phyloP scores from a whole-genome alignment of 176 grass and related monocot species.

The Rhynchospora pubera region DNA sequence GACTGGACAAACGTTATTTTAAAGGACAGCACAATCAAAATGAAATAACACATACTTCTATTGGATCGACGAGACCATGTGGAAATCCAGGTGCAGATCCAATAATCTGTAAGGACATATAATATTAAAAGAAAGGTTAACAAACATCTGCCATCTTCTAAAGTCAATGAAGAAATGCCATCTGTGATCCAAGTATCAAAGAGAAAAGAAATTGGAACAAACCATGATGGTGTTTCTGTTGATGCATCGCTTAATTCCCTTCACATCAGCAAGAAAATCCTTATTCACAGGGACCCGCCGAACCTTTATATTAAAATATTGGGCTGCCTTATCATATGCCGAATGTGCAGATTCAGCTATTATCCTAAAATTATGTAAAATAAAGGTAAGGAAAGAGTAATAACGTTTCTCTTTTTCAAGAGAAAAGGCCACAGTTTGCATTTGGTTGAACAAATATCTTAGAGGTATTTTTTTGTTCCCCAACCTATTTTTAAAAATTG shows the following conservation, averaged over 20 bases:
- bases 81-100: constrained; percentile 97
- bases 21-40: not conserved
- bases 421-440: not conserved
- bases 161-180: not conserved
- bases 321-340: constrained; percentile 72
- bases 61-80: constrained; percentile 86
- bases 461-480: too few species aligned
- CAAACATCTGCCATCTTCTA: not conserved
- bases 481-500: too few species aligned
- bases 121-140: constrained; percentile 20
- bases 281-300: constrained; percentile 90
- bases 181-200: not conserved
- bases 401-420: not conserved
- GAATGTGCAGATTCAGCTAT: constrained; percentile 68
- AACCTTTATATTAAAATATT: constrained; percentile 86
- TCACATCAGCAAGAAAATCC: constrained; percentile 90
- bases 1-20: not conserved
- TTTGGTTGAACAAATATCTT: too few species aligned
- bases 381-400: not conserved
- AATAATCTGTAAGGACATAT: constrained; percentile 55
- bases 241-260: constrained; percentile 78
- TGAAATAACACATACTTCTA: constrained; percentile 50
- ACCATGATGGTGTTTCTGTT: constrained; percentile 96
- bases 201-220: constrained; percentile 17
- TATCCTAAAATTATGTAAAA: constrained; percentile 39